These are phyloP conservation scores for Pseudopithomyces chartarum DNA, from an alignment of 2,329 filamentous ascomycete species.

Conservation along the genomic window DNA sequence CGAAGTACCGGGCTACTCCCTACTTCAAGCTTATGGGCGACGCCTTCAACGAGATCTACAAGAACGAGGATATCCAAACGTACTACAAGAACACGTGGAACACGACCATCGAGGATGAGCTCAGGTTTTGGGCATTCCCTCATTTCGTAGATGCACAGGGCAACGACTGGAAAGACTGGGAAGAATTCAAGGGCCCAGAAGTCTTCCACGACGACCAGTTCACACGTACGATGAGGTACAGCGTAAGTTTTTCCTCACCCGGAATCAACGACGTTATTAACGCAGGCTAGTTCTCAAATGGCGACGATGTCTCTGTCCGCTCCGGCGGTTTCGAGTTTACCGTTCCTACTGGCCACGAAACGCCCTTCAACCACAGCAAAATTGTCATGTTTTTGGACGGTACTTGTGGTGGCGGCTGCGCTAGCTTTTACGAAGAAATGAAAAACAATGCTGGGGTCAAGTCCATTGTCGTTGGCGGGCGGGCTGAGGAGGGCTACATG, in stretches of 20 bases:
- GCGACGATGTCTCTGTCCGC: conserved; percentile 21
- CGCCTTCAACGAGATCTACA: conserved; percentile 26
- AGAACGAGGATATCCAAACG: conserved; percentile 11
- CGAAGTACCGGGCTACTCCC: conserved; percentile 26
- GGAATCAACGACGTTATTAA: conserved; percentile 5
- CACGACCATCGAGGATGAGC: conserved; percentile 18
- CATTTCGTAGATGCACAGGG: conserved; percentile 30
- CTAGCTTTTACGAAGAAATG: conserved; percentile 61
- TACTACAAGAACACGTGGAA: conserved; percentile 9
- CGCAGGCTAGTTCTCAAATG: conserved; percentile 21
- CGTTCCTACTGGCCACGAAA: conserved; percentile 21
- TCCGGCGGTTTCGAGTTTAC: conserved; percentile 21
- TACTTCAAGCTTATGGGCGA: conserved; percentile 25
- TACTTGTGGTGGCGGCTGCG: conserved; percentile 63
- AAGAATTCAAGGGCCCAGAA: conserved; percentile 50
- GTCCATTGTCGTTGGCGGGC: conserved; percentile 63
- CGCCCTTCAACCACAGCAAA: conserved; percentile 45
- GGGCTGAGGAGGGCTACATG: conserved; percentile 59
- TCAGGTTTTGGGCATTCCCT: conserved; percentile 27
- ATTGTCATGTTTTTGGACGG: conserved; percentile 58
- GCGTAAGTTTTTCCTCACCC: conserved; percentile 19
- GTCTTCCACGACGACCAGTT: conserved; percentile 43
- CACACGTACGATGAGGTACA: conserved; percentile 42
- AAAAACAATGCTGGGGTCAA: conserved; percentile 57
- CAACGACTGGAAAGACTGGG: conserved; percentile 48